phyloP scores from a whole-genome alignment of 2,329 filamentous ascomycete species.

The Xylaria sp. region DNA sequence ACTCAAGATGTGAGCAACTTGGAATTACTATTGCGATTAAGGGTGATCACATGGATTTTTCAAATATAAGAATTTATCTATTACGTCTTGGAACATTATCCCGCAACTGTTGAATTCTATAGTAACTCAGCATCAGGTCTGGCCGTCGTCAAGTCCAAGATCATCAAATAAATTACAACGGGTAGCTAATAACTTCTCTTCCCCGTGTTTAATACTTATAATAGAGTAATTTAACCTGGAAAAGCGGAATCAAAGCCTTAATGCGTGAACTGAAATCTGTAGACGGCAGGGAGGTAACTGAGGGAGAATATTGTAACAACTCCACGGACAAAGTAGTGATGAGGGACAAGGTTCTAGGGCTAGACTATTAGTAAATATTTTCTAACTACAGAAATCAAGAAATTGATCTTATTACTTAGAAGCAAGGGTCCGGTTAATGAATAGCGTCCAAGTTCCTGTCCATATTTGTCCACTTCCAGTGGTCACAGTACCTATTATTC shows the following conservation, averaged over 20 bases:
- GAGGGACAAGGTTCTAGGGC: not conserved
- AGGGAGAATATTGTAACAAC: too few relatives aligned
- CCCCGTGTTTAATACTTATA: too few relatives aligned
- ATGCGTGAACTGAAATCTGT: too few relatives aligned
- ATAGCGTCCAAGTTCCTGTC: not conserved
- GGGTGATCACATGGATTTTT: not conserved
- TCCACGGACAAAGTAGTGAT: not conserved
- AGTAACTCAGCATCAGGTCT: not conserved
- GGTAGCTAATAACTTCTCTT: not conserved
- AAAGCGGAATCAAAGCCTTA: too few relatives aligned
- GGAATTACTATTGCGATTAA: not conserved
- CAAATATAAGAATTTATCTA: not conserved
- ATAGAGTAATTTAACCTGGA: too few relatives aligned
- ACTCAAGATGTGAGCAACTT: not conserved
- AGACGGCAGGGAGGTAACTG: too few relatives aligned
- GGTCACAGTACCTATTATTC: not conserved
- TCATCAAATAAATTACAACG: not conserved
- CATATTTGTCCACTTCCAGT: not conserved
- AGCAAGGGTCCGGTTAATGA: not conserved
- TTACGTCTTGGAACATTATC: not conserved
- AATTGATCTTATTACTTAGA: not conserved
- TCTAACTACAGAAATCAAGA: not conserved
- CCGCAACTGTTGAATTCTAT: not conserved
- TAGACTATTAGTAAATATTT: not conserved
- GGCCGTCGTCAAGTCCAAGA: not conserved